These are phyloP conservation scores for Trichoderma brevicompactum DNA, from an alignment of 2,329 filamentous ascomycete species.

Conservation along the genomic window DNA sequence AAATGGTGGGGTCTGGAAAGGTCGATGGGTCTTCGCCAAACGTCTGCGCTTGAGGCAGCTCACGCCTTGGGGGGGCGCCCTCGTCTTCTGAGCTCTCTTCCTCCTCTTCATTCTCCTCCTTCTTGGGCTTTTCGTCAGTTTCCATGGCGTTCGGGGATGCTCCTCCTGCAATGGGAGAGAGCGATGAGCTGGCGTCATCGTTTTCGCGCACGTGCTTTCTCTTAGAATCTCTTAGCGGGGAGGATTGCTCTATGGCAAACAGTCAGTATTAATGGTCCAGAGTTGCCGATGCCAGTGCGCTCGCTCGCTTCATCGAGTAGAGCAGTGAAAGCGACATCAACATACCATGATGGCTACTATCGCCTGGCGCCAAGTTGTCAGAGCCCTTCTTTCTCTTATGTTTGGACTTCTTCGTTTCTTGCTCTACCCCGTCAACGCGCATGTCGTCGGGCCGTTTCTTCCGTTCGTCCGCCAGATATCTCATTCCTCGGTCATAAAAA, in stretches of 20 bases:
- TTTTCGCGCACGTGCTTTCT: conserved; percentile 57
- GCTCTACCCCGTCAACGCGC: conserved; percentile 51
- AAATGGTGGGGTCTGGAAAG: conserved; percentile 90
- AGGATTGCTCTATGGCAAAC: conserved; percentile 54
- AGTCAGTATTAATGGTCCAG: neutral
- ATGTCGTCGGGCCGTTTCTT: conserved; percentile 65
- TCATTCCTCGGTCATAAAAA: conserved; percentile 74
- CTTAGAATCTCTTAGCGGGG: conserved; percentile 58
- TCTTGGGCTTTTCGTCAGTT: conserved; percentile 58
- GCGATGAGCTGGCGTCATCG: conserved; percentile 62
- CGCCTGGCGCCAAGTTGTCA: conserved; percentile 61
- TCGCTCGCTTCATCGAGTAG: neutral
- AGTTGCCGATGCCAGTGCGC: neutral
- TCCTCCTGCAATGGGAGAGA: conserved; percentile 56
- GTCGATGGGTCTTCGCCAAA: conserved; percentile 91
- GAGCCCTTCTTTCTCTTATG: conserved; percentile 79
- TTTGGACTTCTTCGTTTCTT: conserved; percentile 63
- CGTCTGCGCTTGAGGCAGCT: conserved; percentile 78
- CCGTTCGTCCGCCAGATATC: conserved; percentile 67
- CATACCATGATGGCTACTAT: conserved; percentile 40
- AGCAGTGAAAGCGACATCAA: neutral
- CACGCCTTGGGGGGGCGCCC: conserved; percentile 63
- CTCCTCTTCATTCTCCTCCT: conserved; percentile 48
- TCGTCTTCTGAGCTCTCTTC: conserved; percentile 63
- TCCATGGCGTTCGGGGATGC: conserved; percentile 61